These are phyloP conservation scores for Mariannaea sp. DNA, from an alignment of 2,329 filamentous ascomycete species.

Conservation along the genomic window DNA sequence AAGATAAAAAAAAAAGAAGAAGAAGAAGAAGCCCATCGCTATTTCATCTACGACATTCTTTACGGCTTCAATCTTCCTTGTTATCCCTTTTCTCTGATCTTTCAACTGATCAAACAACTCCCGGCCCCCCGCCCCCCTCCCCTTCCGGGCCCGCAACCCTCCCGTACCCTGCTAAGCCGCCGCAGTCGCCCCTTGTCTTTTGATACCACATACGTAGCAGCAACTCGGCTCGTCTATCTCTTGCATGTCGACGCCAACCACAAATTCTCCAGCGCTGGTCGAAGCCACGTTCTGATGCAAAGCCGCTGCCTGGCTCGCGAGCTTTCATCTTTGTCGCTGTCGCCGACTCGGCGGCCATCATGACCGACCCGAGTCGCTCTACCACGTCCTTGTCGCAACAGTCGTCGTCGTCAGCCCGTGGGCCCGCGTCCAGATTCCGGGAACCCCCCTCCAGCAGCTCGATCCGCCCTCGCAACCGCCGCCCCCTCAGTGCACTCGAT, in stretches of 20 bases:
- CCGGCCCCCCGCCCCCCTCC: conserved; percentile 9
- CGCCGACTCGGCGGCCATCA: conserved; percentile 44
- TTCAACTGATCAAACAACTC: too few species aligned
- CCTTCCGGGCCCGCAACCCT: conserved; percentile 14
- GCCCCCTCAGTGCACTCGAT: conserved; percentile 43
- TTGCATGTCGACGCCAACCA: conserved; percentile 32
- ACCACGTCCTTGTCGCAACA: conserved; percentile 44
- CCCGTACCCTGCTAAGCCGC: conserved; percentile 14
- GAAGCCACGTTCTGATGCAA: conserved; percentile 43
- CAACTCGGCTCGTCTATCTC: background rate
- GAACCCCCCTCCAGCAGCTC: conserved; percentile 40
- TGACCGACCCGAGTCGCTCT: conserved; percentile 43
- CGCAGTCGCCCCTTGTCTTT: conserved; percentile 21
- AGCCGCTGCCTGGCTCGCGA: conserved; percentile 36
- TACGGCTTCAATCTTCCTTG: background rate
- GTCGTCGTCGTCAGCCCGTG: conserved; percentile 55
- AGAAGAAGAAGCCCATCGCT: too few species aligned
- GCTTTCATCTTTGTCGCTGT: conserved; percentile 39
- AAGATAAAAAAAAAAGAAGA: too few species aligned
- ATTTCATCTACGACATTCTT: too few species aligned
- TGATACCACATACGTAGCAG: conserved; percentile 18
- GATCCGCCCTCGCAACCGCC: conserved; percentile 58
- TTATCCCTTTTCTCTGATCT: conserved; percentile 14
- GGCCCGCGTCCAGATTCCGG: conserved; percentile 48
- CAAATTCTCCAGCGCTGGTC: conserved; percentile 9